Conservation (phyloP, 805 yeast species). For the Ogataea pignaliae region DNA sequence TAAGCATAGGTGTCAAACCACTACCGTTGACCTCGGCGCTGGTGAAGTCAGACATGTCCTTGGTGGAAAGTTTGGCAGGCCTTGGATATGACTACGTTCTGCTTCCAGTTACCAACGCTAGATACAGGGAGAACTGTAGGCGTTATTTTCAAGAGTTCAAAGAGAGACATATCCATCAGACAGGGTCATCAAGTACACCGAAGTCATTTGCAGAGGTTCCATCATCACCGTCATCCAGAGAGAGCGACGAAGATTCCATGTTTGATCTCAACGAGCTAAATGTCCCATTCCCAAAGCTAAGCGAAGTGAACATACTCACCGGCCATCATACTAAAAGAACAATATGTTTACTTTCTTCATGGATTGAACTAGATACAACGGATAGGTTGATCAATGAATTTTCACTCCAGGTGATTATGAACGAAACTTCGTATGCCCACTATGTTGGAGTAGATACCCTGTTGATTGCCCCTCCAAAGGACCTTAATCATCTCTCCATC, state of each 20-base stretch:
- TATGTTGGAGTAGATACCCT: conserved; percentile 54
- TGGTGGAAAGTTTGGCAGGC: conserved; percentile 22
- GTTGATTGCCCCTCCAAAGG: conserved; percentile 61
- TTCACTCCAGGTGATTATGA: conserved; percentile 51
- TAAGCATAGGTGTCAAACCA: conserved; percentile 44
- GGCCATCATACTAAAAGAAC: conserved; percentile 38
- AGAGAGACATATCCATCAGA: conserved; percentile 2
- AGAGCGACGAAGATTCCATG: conserved; percentile 1
- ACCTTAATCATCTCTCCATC: conserved; percentile 48
- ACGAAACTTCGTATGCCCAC: conserved; percentile 55
- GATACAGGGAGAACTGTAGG: conserved; percentile 42
- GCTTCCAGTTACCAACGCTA: conserved; percentile 49
- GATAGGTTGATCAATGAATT: conserved; percentile 46
- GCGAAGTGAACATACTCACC: conserved; percentile 39
- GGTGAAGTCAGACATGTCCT: conserved; percentile 25
- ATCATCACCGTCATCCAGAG: no score
- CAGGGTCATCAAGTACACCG: no score
- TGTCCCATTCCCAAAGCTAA: conserved; percentile 37
- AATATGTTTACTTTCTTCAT: conserved; percentile 58
- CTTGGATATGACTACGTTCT: conserved; percentile 50
- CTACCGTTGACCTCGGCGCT: conserved; percentile 28
- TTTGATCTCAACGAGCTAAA: conserved; percentile 19
- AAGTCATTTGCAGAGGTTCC: no score
- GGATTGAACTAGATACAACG: conserved; percentile 63
- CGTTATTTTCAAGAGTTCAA: conserved; percentile 33